Percentiles rank a stretch among this genome's conserved stretches.
Conservation (phyloP, 495 filamentous ascomycete species). For the Trichoderma reesei region DNA sequence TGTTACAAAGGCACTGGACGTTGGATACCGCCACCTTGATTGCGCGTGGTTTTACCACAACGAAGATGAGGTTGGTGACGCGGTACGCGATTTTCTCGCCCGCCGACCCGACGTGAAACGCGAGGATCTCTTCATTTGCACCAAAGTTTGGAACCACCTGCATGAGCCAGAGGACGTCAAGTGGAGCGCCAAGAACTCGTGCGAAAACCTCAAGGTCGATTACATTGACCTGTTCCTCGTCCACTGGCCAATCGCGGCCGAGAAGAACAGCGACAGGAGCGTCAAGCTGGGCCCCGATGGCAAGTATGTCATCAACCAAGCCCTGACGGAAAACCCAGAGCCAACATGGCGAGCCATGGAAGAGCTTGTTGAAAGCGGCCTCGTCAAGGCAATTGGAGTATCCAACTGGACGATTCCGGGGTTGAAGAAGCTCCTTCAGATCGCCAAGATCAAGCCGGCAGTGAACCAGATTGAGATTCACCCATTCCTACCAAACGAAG, state of each 20-base stretch:
- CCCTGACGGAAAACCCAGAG: not conserved
- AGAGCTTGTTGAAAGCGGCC: slow-evolving; percentile 68
- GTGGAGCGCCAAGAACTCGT: slow-evolving; percentile 45
- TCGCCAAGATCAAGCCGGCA: slow-evolving; percentile 55
- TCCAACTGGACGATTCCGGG: slow-evolving; percentile 67
- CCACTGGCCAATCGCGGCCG: slow-evolving; percentile 62
- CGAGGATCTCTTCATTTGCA: slow-evolving; percentile 75
- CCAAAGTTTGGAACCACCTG: slow-evolving; percentile 83
- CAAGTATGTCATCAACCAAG: slow-evolving; percentile 53
- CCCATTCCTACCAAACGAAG: slow-evolving; percentile 69
- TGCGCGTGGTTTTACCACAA: slow-evolving; percentile 78
- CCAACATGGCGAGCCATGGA: slow-evolving; percentile 73
- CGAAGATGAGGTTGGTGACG: slow-evolving; percentile 72
- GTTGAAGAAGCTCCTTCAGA: slow-evolving; percentile 54
- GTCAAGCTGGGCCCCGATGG: slow-evolving; percentile 43
- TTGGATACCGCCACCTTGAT: slow-evolving; percentile 52
- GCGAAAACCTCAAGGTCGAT: slow-evolving; percentile 48
- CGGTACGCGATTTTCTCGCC: slow-evolving; percentile 35
- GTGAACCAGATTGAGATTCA: slow-evolving; percentile 94
- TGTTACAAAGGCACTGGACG: slow-evolving; percentile 64
- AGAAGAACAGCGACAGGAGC: slow-evolving; percentile 31
- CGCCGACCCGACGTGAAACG: slow-evolving; percentile 70
- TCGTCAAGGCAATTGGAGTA: slow-evolving; percentile 73
- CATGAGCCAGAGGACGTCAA: slow-evolving; percentile 55
- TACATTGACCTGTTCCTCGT: slow-evolving; percentile 83